These are phyloP conservation scores for Mycena alexandri DNA, from an alignment of 768 basidiomycete genomes.

Conservation along the genomic window DNA sequence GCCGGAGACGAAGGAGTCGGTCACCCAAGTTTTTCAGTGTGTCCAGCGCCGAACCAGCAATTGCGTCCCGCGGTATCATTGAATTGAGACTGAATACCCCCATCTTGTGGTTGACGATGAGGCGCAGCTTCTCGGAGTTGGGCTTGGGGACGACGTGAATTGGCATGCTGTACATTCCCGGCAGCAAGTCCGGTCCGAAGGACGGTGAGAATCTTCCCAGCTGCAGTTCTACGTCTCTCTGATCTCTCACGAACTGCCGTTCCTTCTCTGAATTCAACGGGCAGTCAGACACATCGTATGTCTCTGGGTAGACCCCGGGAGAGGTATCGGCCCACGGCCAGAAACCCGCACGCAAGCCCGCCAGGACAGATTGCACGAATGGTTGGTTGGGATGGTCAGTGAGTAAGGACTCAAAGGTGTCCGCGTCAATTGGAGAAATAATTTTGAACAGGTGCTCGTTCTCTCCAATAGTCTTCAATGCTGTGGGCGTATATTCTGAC, in stretches of 20 bases:
- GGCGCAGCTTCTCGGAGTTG: constrained; percentile 46
- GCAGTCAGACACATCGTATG: constrained; percentile 40
- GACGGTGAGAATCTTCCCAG: constrained; percentile 42
- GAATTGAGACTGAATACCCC: constrained; percentile 43
- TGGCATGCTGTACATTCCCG: constrained; percentile 59
- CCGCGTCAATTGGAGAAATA: too few relatives aligned
- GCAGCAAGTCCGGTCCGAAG: constrained; percentile 52
- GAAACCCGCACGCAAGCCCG: constrained; percentile 52
- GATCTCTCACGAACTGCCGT: background rate
- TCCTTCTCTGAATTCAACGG: background rate
- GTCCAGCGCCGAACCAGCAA: constrained; percentile 46
- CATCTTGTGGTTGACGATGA: constrained; percentile 56
- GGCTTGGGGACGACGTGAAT: constrained; percentile 55
- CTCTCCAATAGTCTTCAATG: constrained; percentile 33
- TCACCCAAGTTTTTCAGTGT: constrained; percentile 48
- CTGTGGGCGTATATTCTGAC: constrained; percentile 28
- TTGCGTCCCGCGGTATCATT: too few relatives aligned
- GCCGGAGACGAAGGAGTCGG: constrained; percentile 32
- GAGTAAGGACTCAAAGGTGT: too few relatives aligned
- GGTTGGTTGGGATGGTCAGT: too few relatives aligned
- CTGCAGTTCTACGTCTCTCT: background rate
- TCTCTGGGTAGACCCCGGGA: constrained; percentile 38
- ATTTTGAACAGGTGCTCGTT: constrained; percentile 53
- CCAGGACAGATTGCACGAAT: constrained; percentile 50
- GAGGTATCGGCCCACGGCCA: constrained; percentile 56